phyloP scores from a whole-genome alignment of 257 asterid genomes.

The Plectranthus barbatus region DNA sequence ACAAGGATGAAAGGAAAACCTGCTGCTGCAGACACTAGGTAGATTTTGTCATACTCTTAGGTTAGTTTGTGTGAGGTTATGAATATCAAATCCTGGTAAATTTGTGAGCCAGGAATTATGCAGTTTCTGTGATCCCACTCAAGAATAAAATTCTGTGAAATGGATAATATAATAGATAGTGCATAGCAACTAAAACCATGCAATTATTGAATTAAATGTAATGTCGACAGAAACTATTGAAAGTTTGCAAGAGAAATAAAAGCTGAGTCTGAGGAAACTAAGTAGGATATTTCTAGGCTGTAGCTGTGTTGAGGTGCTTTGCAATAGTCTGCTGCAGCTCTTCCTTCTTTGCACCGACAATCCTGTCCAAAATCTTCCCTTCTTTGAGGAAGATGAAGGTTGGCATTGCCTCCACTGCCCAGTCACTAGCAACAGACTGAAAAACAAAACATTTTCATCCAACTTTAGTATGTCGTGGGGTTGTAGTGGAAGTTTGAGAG shows the following conservation, averaged over 20 bases:
- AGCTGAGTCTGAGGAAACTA: neutral
- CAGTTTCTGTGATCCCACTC: neutral
- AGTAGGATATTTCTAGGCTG: conserved; percentile 16
- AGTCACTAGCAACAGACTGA: conserved; percentile 67
- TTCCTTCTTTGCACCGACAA: conserved; percentile 79
- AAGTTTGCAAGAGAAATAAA: conserved; percentile 1
- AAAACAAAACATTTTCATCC: neutral
- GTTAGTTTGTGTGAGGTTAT: neutral
- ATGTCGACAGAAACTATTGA: neutral
- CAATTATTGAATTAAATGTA: conserved; percentile 8
- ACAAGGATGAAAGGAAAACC: neutral
- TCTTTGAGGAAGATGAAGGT: conserved; percentile 70
- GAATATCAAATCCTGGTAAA: conserved; percentile 15
- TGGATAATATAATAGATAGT: neutral
- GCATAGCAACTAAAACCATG: neutral
- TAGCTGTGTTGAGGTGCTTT: conserved; percentile 35
- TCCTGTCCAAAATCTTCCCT: conserved; percentile 60
- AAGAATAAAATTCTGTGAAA: neutral
- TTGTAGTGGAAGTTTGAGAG: neutral
- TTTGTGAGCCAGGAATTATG: neutral
- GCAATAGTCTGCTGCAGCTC: conserved; percentile 69
- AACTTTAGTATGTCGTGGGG: neutral
- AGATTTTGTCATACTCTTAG: conserved; percentile 11
- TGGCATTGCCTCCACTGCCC: conserved; percentile 97
- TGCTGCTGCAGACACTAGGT: neutral